Conservation (phyloP, 192 early-diverging fungal genomes). For the Coemansia sp. region DNA sequence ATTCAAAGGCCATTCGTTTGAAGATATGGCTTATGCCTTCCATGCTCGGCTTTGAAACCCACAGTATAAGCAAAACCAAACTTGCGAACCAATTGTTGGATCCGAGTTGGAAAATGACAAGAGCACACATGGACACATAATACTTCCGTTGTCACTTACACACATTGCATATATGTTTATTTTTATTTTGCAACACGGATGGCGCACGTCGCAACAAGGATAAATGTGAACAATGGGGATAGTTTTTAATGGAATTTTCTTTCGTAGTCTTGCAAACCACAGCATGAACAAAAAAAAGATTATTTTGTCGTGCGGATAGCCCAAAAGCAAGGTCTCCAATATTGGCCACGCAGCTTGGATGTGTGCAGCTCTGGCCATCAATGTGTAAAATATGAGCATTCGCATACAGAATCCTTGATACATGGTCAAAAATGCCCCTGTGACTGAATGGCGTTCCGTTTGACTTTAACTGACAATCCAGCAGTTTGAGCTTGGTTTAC, state of each 20-base stretch:
- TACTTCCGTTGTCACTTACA: background rate
- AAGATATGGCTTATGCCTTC: background rate
- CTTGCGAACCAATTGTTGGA: background rate
- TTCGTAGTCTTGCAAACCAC: background rate
- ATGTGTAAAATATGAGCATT: background rate
- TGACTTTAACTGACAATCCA: background rate
- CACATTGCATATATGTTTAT: background rate
- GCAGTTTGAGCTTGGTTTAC: background rate
- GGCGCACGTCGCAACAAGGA: background rate
- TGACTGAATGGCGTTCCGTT: background rate
- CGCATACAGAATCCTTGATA: background rate
- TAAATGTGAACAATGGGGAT: background rate
- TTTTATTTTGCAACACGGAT: background rate
- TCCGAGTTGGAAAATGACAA: conserved; percentile 1
- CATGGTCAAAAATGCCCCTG: background rate
- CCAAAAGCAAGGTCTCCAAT: background rate
- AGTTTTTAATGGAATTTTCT: background rate
- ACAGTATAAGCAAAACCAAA: background rate
- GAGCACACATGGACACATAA: background rate
- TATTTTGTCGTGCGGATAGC: background rate
- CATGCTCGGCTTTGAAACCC: background rate
- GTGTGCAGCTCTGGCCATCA: background rate
- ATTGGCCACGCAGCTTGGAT: background rate
- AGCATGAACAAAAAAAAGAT: background rate
- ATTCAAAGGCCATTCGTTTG: background rate